Base-by-base conservation (phyloP, 2,329 filamentous ascomycete species). In the Coniochaeta sp. region DNA sequence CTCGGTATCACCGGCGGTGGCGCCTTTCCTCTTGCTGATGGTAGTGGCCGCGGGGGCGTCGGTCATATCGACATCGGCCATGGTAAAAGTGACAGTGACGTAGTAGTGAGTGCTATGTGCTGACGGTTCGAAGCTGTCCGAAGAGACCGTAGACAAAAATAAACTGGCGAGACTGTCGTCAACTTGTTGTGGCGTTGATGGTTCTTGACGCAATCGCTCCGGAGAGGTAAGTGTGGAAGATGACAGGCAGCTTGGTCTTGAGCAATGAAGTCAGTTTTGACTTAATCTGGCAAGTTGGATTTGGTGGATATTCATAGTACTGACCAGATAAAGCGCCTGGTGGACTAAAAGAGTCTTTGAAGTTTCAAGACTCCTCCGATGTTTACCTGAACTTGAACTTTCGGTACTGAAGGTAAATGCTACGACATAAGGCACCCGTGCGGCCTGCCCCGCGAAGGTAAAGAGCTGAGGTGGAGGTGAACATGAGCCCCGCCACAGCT, bases 11-110 rank as follows among this genome's bases (percentile, higher is more conserved):
- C 75, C 78, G 28, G 75, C 76, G 17, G 73, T 71, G 59, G 75
- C 77, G 32, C 71, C 70, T 59, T 69, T 72, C 64, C 75, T 75
- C 74, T 87, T 90, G 28, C 80, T 77, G 19, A 76, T 76, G 22
- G 79, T 77, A 64, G 75, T 78, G 70, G 77, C 63, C 69, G 76
- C 74, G 36, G 86, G 85, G 55, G 89, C 92, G 75, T 98, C 95
- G 59, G 90, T 89, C 95, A 98, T 98, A 71, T 97, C 92, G 57
- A 98, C 88, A 77, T 99, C 95, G 61, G 93, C 90, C 95, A 98
- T 98, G 64, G 62, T 73, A 65, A 52, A 26, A 8, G 28, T 8
- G 24, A 22, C 5, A 47, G 42, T 47, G 5, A 47, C 26, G 8
- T 17, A 22, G 8, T 26, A 14, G 24, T 47, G 10, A 26, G 12